Percentiles rank a stretch among this genome's conserved stretches.
These are phyloP conservation scores for Boletus patriciae DNA, from an alignment of 768 basidiomycete species.

Conservation along the genomic window DNA sequence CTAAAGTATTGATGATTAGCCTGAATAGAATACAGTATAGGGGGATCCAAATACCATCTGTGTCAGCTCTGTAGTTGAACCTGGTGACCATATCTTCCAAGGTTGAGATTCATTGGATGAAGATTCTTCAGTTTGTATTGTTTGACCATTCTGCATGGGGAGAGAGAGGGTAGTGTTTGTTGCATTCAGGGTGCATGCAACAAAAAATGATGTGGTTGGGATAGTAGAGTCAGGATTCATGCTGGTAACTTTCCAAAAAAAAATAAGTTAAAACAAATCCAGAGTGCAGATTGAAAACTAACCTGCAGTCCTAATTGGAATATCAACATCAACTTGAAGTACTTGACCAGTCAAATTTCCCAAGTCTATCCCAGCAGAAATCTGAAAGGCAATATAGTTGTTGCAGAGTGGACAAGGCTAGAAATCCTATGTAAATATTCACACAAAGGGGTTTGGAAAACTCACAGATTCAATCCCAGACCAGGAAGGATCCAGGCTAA, in stretches of 20 bases:
- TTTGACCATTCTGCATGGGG: constrained; percentile 1
- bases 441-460: not conserved
- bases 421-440: not conserved
- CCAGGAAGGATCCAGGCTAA: too few relatives aligned
- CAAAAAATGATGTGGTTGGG: not conserved
- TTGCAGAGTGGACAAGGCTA: not conserved
- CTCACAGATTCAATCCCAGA: not conserved
- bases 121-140: not conserved
- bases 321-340: not conserved
- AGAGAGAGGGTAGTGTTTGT: not conserved
- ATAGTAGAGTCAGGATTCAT: rapidly evolving
- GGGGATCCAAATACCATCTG: not conserved
- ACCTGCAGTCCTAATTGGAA: not conserved
- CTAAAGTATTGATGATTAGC: not conserved
- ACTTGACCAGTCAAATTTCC: not conserved
- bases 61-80: not conserved
- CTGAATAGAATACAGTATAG: not conserved
- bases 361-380: not conserved
- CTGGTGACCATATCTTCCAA: constrained; percentile 10
- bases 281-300: not conserved
- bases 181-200: constrained; percentile 7
- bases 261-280: not conserved
- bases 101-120: not conserved
- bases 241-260: not conserved
- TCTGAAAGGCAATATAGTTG: not conserved